Base-by-base conservation (phyloP, 331 rosid genomes). In the Rhamnella rubrinervis region DNA sequence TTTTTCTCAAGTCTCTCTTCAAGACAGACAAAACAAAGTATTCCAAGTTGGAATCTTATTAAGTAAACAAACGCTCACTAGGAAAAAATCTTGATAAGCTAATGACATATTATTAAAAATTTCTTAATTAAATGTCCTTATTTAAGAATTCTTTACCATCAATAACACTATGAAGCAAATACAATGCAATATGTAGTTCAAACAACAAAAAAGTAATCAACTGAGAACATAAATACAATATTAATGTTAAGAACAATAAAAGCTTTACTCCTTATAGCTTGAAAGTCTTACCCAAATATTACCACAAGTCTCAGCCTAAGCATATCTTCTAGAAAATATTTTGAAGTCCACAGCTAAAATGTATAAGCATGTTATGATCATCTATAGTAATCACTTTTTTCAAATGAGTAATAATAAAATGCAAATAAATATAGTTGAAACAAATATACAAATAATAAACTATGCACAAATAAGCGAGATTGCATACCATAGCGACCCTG, bases 251-350 rank as follows among this genome's bases (percentile, higher is more conserved):
- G 41, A 59, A 72, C 21, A 16, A 41, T 25, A 61, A 38, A 55
- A 49, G 8, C 37, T 4, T 1, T 5, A 49, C 52, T 6, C n/a
- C 46, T 49, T 56, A 57, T 19, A 38, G 66, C 73, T 35, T 50
- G 62, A 68, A 66, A 59, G 70, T 70, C 87, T 70, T 86, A 93
- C 97, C 98, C 85, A 84, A 79, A 97, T 82, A 66, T 89, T 79
- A 66, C 98, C 96, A 8, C 83, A 91, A 47, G 96, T 89, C 85
- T 93, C 98, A 15, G 97, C 84, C 87, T 93, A 91, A 17, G 97
- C 98, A 85, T 84, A 83, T 86, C 88, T 85, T 85, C 98, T 87
- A 28, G 97, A 97, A 87, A 88, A 93, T 80, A 93, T 85, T 87
- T 68, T 83, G 77, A 93, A 93, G 83, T 93, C 98, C 67, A 93